Conservation (phyloP, 2,329 filamentous ascomycete species). For the Penicillium psychrosexuale region DNA sequence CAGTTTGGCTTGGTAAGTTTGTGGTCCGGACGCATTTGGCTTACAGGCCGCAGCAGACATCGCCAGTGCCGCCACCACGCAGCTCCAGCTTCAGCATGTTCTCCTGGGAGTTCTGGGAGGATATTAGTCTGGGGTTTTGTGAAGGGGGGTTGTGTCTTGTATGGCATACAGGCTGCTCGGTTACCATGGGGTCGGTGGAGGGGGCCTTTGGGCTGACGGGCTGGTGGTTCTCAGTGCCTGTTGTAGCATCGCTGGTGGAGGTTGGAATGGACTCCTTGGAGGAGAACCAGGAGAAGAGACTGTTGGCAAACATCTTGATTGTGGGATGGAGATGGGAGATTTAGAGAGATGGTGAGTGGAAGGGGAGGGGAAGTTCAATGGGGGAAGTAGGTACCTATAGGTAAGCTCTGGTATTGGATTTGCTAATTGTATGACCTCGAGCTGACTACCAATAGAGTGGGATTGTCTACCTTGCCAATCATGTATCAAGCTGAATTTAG, state of each 20-base stretch:
- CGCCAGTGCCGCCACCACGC: constrained; percentile 31
- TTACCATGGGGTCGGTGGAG: constrained; percentile 16
- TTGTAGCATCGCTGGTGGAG: constrained; percentile 20
- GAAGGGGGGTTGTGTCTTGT: neutral
- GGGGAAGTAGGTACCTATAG: neutral
- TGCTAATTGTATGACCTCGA: neutral
- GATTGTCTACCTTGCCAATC: neutral
- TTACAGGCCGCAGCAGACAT: constrained; percentile 35
- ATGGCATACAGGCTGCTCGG: constrained; percentile 25
- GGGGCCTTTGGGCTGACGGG: constrained; percentile 27
- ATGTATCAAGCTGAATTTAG: neutral
- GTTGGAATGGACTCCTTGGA: constrained; percentile 20
- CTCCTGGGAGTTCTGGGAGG: constrained; percentile 17
- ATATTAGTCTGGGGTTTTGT: neutral
- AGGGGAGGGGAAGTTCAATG: neutral
- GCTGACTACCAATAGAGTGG: neutral
- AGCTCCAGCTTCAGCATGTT: constrained; percentile 23
- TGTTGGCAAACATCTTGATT: constrained; percentile 20
- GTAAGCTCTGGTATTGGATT: neutral
- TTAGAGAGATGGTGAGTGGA: neutral
- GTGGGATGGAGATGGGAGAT: neutral
- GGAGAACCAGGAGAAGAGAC: constrained; percentile 27
- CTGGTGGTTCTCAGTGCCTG: constrained; percentile 26
- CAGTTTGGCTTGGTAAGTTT: neutral
- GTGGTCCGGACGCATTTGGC: neutral